phyloP scores from a whole-genome alignment of 2,329 filamentous ascomycete genomes.

The Fusarium austroafricanum region DNA sequence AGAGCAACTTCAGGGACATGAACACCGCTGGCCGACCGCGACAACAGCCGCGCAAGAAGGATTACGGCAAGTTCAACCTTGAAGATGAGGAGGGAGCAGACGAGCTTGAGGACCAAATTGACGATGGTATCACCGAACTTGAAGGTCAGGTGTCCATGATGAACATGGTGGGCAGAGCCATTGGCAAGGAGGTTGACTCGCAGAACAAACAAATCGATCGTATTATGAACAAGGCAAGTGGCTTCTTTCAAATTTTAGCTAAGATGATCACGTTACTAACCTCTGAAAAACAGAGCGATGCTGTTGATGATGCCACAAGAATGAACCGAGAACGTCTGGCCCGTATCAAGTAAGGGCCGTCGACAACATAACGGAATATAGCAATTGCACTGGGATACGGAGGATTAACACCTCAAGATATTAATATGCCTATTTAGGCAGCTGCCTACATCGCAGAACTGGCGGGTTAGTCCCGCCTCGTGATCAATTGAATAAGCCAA shows the following conservation, averaged over 20 bases:
- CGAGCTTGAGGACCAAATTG: slow-evolving; percentile 66
- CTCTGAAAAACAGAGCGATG: slow-evolving; percentile 72
- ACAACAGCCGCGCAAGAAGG: slow-evolving; percentile 53
- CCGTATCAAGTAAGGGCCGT: slow-evolving; percentile 60
- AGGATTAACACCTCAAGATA: slow-evolving; percentile 4
- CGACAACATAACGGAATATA: slow-evolving; percentile 8
- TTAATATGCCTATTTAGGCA: slow-evolving; percentile 20
- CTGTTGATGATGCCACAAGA: slow-evolving; percentile 82
- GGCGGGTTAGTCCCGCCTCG: background rate
- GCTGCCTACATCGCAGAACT: background rate
- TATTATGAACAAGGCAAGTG: slow-evolving; percentile 79
- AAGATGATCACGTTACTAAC: slow-evolving; percentile 44
- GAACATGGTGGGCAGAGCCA: slow-evolving; percentile 78
- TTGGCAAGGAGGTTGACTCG: slow-evolving; percentile 77
- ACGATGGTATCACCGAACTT: slow-evolving; percentile 71
- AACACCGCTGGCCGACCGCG: slow-evolving; percentile 44
- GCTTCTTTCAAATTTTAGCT: background rate
- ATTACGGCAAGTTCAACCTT: slow-evolving; percentile 76
- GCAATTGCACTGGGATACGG: slow-evolving; percentile 5
- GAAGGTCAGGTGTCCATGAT: slow-evolving; percentile 76
- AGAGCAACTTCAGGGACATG: slow-evolving; percentile 60
- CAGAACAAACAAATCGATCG: slow-evolving; percentile 82
- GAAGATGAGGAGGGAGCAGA: slow-evolving; percentile 72
- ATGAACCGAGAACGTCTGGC: slow-evolving; percentile 80
- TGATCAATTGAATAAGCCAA: slow-evolving; percentile 6